These are phyloP conservation scores for Eugenia klotzschiana DNA, from an alignment of 441 rosid genomes.

Conservation along the genomic window DNA sequence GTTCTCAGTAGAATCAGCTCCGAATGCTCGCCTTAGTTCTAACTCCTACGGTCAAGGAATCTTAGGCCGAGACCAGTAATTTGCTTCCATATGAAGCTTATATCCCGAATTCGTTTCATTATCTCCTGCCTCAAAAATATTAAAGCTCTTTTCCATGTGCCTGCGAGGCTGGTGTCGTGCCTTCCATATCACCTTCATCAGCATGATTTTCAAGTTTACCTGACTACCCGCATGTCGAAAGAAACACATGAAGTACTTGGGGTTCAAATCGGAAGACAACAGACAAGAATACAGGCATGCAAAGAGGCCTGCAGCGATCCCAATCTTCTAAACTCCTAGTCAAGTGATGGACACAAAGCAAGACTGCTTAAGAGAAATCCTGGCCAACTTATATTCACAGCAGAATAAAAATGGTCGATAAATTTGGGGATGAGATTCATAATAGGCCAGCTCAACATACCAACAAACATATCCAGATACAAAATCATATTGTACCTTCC, in stretches of 20 bases:
- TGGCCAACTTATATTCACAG: background rate
- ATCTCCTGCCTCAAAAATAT: background rate
- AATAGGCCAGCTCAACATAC: background rate
- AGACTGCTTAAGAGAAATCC: background rate
- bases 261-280: background rate
- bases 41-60: background rate
- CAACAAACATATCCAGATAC: background rate
- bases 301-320: background rate
- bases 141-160: background rate
- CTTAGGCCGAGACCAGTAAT: background rate
- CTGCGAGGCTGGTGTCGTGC: background rate
- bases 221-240: background rate
- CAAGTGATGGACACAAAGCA: background rate
- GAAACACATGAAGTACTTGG: background rate
- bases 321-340: background rate
- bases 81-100: background rate
- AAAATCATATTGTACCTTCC: background rate
- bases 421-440: background rate
- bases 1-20: background rate
- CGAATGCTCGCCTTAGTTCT: background rate
- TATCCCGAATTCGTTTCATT: background rate
- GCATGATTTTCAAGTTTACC: background rate
- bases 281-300: background rate
- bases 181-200: background rate
- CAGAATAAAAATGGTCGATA: background rate